Evolutionary conservation across 371 early-diverging fungal species (phyloP).

Genomic region (Mucor irregularis): DNA sequence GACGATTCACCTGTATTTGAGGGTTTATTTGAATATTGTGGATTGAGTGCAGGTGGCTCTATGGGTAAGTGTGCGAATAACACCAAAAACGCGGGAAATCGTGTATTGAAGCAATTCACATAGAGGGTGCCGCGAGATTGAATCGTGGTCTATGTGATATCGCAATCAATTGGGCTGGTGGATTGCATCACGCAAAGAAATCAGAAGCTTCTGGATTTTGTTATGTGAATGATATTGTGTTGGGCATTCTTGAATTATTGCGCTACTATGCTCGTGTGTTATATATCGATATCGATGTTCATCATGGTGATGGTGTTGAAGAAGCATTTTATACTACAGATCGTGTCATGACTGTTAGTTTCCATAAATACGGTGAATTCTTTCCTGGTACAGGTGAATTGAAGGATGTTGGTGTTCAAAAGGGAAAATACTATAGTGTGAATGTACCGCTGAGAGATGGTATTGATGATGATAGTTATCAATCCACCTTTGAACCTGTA

Average conservation of each 20-base stretch:
- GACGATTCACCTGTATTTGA: conserved; percentile 95
- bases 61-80: conserved; percentile 67
- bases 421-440: conserved; percentile 48
- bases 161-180: conserved; percentile 97
- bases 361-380: conserved; percentile 97
- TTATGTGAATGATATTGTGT: conserved; percentile 97
- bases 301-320: conserved; percentile 98
- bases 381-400: conserved; percentile 95
- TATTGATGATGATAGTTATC: conserved; percentile 93
- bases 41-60: conserved; percentile 89
- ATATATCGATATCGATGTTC: conserved; percentile 97
- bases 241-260: conserved; percentile 48
- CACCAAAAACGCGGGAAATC: background rate
- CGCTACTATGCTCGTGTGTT: conserved; percentile 85
- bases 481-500: conserved; percentile 88
- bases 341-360: conserved; percentile 95
- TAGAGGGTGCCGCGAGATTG: conserved; percentile 80
- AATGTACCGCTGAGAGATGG: conserved; percentile 96
- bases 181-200: conserved; percentile 97
- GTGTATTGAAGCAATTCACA: background rate
- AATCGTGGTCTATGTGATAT: conserved; percentile 89
- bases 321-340: conserved; percentile 98
- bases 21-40: conserved; percentile 90
- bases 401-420: conserved; percentile 83
- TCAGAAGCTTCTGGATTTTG: conserved; percentile 95